phyloP scores from a whole-genome alignment of 164 flowering plant genomes.

The Dillenia turbinata region DNA sequence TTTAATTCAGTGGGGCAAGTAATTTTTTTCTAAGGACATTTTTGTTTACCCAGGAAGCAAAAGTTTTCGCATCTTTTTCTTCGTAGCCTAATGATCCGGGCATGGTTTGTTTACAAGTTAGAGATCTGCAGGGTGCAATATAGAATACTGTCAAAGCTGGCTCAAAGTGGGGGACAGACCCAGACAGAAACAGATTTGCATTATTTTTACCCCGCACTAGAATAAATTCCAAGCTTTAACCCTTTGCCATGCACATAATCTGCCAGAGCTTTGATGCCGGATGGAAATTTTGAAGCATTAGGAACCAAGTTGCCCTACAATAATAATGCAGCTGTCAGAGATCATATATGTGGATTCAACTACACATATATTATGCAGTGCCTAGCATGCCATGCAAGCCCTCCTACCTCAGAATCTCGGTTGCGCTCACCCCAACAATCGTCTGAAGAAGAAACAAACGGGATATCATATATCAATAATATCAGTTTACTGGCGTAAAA shows the following conservation, averaged over 20 bases:
- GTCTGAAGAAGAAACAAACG: slow-evolving; percentile 28
- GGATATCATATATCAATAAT: not conserved
- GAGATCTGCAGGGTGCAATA: slow-evolving; percentile 21
- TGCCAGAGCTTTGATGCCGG: slow-evolving; percentile 66
- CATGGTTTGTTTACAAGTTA: slow-evolving; percentile 57
- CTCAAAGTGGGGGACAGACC: not conserved
- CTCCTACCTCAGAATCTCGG: slow-evolving; percentile 52
- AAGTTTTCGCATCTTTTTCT: slow-evolving; percentile 67
- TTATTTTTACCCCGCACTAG: slow-evolving; percentile 54
- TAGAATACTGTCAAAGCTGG: not conserved
- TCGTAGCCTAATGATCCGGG: slow-evolving; percentile 69
- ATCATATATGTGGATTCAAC: not conserved
- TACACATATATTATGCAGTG: not conserved
- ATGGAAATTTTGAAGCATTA: slow-evolving; percentile 50
- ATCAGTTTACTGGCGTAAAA: not conserved
- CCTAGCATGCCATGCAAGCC: not conserved
- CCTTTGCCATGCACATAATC: slow-evolving; percentile 71
- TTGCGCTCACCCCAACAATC: slow-evolving; percentile 70
- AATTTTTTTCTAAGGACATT: too few species aligned
- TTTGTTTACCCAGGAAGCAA: slow-evolving; percentile 51
- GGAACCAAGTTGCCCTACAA: slow-evolving; percentile 55
- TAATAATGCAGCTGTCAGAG: not conserved
- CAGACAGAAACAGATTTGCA: not conserved
- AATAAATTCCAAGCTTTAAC: slow-evolving; percentile 62
- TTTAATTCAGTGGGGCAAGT: too few species aligned